Evolutionary conservation across 495 filamentous ascomycete genomes (phyloP).

Genomic region (Aspergillus conjunctus): DNA sequence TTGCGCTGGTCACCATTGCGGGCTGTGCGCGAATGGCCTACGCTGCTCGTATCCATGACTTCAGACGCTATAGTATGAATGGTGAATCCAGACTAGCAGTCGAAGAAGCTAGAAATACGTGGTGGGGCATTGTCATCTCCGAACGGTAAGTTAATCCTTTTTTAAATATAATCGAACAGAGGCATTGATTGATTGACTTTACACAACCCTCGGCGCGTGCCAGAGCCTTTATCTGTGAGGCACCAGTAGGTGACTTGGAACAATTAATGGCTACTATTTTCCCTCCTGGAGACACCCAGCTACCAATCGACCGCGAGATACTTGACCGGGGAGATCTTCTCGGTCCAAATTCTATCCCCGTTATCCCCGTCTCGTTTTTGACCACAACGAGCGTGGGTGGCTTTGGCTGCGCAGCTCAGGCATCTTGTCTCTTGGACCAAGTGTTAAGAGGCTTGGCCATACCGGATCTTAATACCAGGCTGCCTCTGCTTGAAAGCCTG

Average conservation of each 20-base stretch:
- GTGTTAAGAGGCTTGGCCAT: conserved; percentile 23
- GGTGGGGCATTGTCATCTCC: conserved; percentile 37
- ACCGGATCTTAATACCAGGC: conserved; percentile 21
- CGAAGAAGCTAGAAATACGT: conserved; percentile 37
- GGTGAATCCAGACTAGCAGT: conserved; percentile 5
- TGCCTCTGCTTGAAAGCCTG: conserved; percentile 23
- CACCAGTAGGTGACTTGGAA: neutral
- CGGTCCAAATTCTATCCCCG: neutral
- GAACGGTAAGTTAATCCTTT: conserved; percentile 30
- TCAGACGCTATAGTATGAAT: neutral
- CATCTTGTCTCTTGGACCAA: conserved; percentile 35
- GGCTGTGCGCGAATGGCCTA: conserved; percentile 35
- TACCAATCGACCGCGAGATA: conserved; percentile 17
- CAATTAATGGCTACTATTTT: conserved; percentile 16
- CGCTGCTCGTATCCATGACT: conserved; percentile 26
- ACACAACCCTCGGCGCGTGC: neutral
- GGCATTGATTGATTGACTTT: neutral
- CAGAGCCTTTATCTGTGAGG: conserved; percentile 18
- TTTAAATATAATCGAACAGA: neutral
- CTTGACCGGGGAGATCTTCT: conserved; percentile 3
- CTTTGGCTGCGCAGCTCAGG: conserved; percentile 36
- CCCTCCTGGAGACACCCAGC: conserved; percentile 4
- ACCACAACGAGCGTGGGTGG: conserved; percentile 10
- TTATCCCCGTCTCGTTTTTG: neutral
- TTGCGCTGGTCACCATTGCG: conserved; percentile 35